Conservation (phyloP, 768 basidiomycete genomes). For the Serendipita vermifera region DNA sequence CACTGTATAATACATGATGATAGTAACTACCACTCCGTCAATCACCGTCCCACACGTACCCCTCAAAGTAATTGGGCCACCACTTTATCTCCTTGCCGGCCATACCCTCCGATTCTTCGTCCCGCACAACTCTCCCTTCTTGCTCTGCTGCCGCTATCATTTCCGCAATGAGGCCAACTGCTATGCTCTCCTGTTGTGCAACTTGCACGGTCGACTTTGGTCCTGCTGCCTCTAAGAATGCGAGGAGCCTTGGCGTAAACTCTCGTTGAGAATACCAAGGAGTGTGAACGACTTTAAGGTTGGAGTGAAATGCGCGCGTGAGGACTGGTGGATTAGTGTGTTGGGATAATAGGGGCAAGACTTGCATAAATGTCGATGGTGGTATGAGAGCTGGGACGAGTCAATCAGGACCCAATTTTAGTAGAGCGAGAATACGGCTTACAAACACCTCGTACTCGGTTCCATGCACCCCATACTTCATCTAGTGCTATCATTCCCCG, state of each 20-base stretch:
- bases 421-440: conserved; percentile 20
- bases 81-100: conserved; percentile 53
- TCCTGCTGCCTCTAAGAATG: conserved; percentile 38
- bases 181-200: conserved; percentile 54
- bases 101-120: conserved; percentile 44
- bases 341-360: conserved; percentile 49
- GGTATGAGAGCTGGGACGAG: conserved; percentile 62
- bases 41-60: conserved; percentile 61
- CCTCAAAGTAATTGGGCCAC: conserved; percentile 53
- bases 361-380: conserved; percentile 71
- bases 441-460: conserved; percentile 85
- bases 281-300: conserved; percentile 71
- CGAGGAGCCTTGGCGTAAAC: conserved; percentile 54
- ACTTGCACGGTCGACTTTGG: conserved; percentile 55
- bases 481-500: conserved; percentile 78
- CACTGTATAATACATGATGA: too few species aligned
- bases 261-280: conserved; percentile 56
- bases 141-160: conserved; percentile 65
- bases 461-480: conserved; percentile 94
- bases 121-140: conserved; percentile 59
- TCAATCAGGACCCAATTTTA: neutral
- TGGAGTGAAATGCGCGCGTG: conserved; percentile 54
- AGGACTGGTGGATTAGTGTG: conserved; percentile 58
- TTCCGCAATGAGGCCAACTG: conserved; percentile 61
- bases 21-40: too few species aligned